phyloP scores from a whole-genome alignment of 2,329 filamentous ascomycete species.

The Fusarium mexicanum region DNA sequence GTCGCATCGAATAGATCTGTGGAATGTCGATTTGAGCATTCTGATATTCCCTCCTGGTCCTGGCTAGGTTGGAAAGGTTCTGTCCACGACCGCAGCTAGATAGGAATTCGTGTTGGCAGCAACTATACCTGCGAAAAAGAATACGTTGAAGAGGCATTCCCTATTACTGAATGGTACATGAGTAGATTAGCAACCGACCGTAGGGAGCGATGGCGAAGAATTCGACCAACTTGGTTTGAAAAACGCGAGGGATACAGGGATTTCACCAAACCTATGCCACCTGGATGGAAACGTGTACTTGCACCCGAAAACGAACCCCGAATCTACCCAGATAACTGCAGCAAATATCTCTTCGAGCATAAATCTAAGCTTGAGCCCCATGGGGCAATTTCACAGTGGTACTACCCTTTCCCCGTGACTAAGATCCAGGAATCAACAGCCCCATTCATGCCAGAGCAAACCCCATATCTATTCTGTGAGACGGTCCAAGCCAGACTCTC shows the following conservation, averaged over 20 bases:
- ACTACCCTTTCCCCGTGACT: conserved; percentile 5
- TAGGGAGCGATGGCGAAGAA: neutral
- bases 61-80: conserved; percentile 17
- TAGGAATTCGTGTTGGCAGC: neutral
- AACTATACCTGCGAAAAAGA: fast-evolving
- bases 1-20: fast-evolving
- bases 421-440: conserved; percentile 4
- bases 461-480: conserved; percentile 8
- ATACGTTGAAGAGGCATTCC: neutral
- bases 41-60: conserved; percentile 14
- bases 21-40: neutral
- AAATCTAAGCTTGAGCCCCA: too few relatives aligned
- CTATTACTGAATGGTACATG: conserved; percentile 10
- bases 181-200: neutral
- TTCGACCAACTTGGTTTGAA: conserved; percentile 3
- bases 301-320: neutral
- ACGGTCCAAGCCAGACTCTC: neutral
- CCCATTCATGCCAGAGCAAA: conserved; percentile 15
- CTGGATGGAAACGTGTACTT: neutral
- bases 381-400: too few relatives aligned
- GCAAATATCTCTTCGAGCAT: neutral
- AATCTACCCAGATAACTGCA: neutral
- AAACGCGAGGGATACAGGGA: conserved; percentile 4
- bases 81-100: too few relatives aligned
- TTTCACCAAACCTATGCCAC: neutral